Conservation (phyloP, 805 yeast species). For the Wickerhamomyces strasburgensis region DNA sequence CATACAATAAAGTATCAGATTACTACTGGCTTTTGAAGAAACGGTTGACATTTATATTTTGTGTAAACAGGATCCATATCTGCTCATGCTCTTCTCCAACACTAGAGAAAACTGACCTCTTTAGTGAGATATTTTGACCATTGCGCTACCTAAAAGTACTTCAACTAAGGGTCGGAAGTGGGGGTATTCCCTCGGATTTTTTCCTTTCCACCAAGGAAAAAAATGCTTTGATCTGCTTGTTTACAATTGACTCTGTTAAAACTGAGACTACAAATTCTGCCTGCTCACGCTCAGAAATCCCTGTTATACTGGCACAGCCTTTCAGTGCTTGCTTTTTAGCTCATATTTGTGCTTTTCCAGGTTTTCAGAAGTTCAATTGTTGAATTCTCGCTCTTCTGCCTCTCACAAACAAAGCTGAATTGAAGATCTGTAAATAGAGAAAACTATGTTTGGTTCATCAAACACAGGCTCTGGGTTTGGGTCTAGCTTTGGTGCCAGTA, state of each 20-base stretch:
- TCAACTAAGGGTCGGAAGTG: no score
- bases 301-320: background rate
- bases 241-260: background rate
- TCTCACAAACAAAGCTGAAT: no score
- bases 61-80: no score
- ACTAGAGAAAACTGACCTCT: no score
- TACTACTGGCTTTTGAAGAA: no score
- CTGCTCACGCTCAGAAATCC: background rate
- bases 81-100: no score
- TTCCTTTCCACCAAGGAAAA: background rate
- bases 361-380: background rate
- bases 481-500: constrained; percentile 15
- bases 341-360: background rate
- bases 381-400: background rate
- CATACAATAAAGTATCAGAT: no score
- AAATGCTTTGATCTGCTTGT: constrained; percentile 1
- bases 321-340: background rate
- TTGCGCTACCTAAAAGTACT: no score
- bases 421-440: background rate
- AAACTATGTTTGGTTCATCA: constrained; percentile 13
- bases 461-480: constrained; percentile 15
- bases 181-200: constrained; percentile 1
- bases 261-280: background rate
- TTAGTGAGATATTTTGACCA: no score
- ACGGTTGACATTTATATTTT: no score